Conservation (phyloP, 108 stramenopile species). For the Skeletonema grethae region DNA sequence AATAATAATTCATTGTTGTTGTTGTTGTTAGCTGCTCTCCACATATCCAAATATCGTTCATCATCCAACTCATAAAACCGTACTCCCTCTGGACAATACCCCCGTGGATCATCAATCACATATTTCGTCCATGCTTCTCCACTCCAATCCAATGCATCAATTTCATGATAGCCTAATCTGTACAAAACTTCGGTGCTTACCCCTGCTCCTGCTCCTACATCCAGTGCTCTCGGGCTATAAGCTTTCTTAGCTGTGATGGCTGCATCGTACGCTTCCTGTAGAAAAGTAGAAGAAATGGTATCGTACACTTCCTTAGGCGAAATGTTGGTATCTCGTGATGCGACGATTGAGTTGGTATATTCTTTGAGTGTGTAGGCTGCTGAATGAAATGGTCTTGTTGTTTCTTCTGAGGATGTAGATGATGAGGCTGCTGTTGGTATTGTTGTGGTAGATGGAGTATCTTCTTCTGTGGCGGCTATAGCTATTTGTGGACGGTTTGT, state of each 20-base stretch:
- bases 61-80: constrained; percentile 80
- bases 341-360: constrained; percentile 79
- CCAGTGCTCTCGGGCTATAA: constrained; percentile 51
- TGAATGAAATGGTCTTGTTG: constrained; percentile 35
- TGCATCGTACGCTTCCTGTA: constrained; percentile 13
- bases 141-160: constrained; percentile 89
- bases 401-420: neutral
- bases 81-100: constrained; percentile 60
- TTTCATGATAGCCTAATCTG: constrained; percentile 64
- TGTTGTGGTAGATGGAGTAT: neutral
- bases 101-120: constrained; percentile 58
- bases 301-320: constrained; percentile 87
- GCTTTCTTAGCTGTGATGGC: neutral
- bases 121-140: constrained; percentile 72
- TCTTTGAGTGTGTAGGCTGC: constrained; percentile 52
- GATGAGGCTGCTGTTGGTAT: too few species aligned
- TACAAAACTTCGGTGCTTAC: constrained; percentile 80
- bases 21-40: constrained; percentile 7
- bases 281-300: constrained; percentile 49
- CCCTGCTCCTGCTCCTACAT: constrained; percentile 87
- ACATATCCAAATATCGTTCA: constrained; percentile 63
- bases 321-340: constrained; percentile 85
- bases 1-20: constrained; percentile 37
- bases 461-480: neutral
- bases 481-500: neutral